Evolutionary conservation across 306 rosid species (phyloP), one percentile per base, ranked within the genome.

Genomic region (Spatholobus suberectus): DNA sequence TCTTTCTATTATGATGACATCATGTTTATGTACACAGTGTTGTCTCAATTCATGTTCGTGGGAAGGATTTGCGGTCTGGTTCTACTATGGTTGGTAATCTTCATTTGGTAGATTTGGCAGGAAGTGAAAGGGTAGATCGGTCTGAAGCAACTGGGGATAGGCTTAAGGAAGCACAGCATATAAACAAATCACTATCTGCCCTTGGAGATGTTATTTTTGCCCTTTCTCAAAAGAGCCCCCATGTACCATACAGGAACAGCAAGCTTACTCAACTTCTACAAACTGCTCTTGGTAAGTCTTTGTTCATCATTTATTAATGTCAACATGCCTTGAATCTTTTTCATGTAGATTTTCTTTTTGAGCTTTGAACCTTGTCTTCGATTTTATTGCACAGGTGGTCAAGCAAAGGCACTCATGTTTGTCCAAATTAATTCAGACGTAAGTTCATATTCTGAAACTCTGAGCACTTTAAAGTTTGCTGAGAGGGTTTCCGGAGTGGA

Each of bases 201-300:
- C 95, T 96, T 54, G 99, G 98, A 87, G 99, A 96, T 86, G 99
- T 96, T 77, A 96, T 96, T 83, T 96, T 83, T 74, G 85, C 99
- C 23, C 96, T 96, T 41, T 86, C 97, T 79, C 98, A 92, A 65
- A 96, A 94, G 85, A 92, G 88, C 85, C 23, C 92, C 47, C 96
- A 96, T 87, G 89, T 94, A 26, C 99, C 99, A 15, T 96, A 94
- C 72, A 85, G 99, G 91, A 96, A 96, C 70, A 96, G 98, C 99
- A 96, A 96, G 92, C 99, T 96, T 61, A 96, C 98, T 87, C 99
- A 96, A 89, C 94, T 96, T 71, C 94, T 96, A 26, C 99, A 96
- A 85, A 83, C 91, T 85, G 88, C 99, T 82, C 93, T 96, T 0
- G 98, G 99, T 93, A 92, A 65, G 40, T 68, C 47, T 38, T 52